These are phyloP conservation scores for Coniochaeta hoffmannii DNA, from an alignment of 2,329 filamentous ascomycete species.

Conservation along the genomic window DNA sequence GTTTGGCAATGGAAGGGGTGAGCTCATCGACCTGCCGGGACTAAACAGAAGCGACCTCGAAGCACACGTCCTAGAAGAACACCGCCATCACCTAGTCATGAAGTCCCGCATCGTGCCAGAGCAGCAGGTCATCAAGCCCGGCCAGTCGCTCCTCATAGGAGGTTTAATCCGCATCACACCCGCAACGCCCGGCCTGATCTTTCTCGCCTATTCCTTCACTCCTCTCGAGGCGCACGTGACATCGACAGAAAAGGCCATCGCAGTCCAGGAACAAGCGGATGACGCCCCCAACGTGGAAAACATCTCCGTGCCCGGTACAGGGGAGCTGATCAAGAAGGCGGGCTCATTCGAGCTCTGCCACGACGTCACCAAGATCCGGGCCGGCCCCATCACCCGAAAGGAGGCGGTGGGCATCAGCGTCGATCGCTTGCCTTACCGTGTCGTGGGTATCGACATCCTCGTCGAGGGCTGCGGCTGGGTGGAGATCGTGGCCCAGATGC, in stretches of 20 bases:
- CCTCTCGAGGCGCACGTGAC: conserved; percentile 72
- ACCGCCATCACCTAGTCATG: conserved; percentile 70
- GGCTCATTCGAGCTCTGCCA: conserved; percentile 68
- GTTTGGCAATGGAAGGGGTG: conserved; percentile 78
- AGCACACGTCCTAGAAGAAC: conserved; percentile 57
- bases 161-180: conserved; percentile 87
- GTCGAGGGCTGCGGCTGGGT: conserved; percentile 93
- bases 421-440: conserved; percentile 67
- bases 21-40: conserved; percentile 89
- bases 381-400: conserved; percentile 63
- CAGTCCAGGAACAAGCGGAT: conserved; percentile 59
- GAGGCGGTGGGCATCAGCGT: conserved; percentile 56
- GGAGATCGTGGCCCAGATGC: conserved; percentile 76
- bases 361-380: conserved; percentile 75
- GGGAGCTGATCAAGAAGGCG: conserved; percentile 56
- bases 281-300: conserved; percentile 50
- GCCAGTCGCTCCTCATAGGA: conserved; percentile 75
- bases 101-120: conserved; percentile 64
- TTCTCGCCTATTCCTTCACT: conserved; percentile 83
- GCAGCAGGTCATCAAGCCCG: conserved; percentile 64
- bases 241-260: conserved; percentile 69
- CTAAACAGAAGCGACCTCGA: conserved; percentile 69
- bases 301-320: conserved; percentile 53
- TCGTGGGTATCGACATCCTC: conserved; percentile 76
- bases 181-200: conserved; percentile 50